Evolutionary conservation across 2,329 filamentous ascomycete species (phyloP).

Genomic region (Berkeleyomyces basicola): DNA sequence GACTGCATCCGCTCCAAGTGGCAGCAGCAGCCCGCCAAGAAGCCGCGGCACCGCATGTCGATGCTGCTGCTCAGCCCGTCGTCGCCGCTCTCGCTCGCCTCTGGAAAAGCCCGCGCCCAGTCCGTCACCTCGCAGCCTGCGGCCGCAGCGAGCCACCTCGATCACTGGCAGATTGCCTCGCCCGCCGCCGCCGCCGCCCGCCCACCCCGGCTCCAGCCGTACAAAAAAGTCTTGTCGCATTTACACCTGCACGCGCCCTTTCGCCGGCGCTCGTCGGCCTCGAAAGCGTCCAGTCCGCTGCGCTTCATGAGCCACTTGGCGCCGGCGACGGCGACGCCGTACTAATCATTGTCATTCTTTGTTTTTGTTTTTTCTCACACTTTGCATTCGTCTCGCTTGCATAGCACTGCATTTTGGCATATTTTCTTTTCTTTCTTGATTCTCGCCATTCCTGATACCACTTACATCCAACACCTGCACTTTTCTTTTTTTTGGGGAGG

Average conservation of each 20-base stretch:
- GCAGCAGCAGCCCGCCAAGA: slow-evolving; percentile 23
- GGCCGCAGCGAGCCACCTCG: background rate
- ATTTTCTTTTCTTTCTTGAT: background rate
- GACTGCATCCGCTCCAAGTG: slow-evolving; percentile 76
- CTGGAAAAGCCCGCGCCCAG: background rate
- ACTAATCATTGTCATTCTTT: slow-evolving; percentile 17
- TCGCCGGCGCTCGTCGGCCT: slow-evolving; percentile 25
- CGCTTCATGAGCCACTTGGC: slow-evolving; percentile 23
- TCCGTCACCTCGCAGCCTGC: background rate
- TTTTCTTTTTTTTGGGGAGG: background rate
- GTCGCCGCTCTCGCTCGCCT: background rate
- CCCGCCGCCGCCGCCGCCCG: background rate
- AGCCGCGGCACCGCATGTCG: slow-evolving; percentile 18
- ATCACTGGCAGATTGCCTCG: background rate
- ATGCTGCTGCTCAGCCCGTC: background rate
- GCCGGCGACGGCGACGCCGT: slow-evolving; percentile 18
- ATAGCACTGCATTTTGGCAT: background rate
- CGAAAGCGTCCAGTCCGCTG: slow-evolving; percentile 24
- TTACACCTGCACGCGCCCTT: background rate
- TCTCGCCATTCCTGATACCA: slow-evolving; percentile 1
- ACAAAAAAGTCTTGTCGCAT: slow-evolving; percentile 18
- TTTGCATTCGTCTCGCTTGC: background rate
- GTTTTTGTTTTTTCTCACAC: background rate
- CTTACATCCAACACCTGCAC: background rate
- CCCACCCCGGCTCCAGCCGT: slow-evolving; percentile 13